Evolutionary conservation across 192 early-diverging fungal species (phyloP).

Genomic region (Coemansia sp.): DNA sequence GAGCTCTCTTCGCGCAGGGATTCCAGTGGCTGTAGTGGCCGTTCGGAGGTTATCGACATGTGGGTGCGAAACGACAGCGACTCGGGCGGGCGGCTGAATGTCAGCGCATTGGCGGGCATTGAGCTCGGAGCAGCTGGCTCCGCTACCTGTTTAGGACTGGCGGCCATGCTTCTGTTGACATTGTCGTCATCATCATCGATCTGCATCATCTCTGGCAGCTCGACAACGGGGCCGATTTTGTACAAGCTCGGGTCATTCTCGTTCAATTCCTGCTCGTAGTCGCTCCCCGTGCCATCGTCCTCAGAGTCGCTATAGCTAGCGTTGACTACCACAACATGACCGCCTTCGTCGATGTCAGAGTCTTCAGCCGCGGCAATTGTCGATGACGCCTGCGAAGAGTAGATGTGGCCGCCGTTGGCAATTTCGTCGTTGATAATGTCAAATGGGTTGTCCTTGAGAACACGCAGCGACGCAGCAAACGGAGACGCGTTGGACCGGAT

Average conservation of each 20-base stretch:
- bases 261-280: constrained; percentile 21
- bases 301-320: constrained; percentile 16
- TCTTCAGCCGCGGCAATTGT: not conserved
- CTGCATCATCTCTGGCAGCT: constrained; percentile 15
- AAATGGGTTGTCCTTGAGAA: constrained; percentile 30
- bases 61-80: constrained; percentile 48
- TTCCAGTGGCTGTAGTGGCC: constrained; percentile 12
- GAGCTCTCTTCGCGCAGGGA: constrained; percentile 9
- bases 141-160: not conserved
- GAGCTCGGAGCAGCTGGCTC: not conserved
- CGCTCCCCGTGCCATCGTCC: constrained; percentile 5
- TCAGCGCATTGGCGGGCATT: constrained; percentile 1
- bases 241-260: constrained; percentile 49
- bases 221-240: not conserved
- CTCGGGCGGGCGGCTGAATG: constrained; percentile 32
- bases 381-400: not conserved
- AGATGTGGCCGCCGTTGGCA: not conserved
- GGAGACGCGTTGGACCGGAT: constrained; percentile 1
- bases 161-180: not conserved
- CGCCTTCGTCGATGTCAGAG: not conserved
- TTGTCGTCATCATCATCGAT: constrained; percentile 5
- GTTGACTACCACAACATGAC: constrained; percentile 14
- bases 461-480: constrained; percentile 42
- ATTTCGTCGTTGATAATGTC: constrained; percentile 32
- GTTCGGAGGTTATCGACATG: constrained; percentile 17